phyloP scores from a whole-genome alignment of 805 yeast species.

The Pichia insulana region DNA sequence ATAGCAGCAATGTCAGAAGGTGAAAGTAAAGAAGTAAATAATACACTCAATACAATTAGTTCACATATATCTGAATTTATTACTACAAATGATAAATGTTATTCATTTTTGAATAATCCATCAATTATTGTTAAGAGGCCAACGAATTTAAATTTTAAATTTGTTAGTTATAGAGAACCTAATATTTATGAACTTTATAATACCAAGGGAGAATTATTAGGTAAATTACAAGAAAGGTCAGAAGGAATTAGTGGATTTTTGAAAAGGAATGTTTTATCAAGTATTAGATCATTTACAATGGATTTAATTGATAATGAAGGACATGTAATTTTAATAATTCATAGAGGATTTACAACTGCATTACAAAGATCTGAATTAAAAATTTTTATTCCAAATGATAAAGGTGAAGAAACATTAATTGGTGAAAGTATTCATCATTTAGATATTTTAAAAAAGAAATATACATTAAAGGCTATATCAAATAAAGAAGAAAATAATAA shows the following conservation, averaged over 20 bases:
- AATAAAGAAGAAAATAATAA: constrained; percentile 31
- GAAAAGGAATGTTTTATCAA: constrained; percentile 70
- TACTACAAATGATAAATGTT: neutral
- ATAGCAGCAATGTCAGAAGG: too few relatives aligned
- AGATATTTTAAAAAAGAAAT: constrained; percentile 87
- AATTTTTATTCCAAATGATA: constrained; percentile 15
- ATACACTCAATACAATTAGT: neutral
- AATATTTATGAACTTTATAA: neutral
- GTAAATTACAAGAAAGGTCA: neutral
- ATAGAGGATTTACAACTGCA: constrained; percentile 63
- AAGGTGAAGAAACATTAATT: constrained; percentile 39
- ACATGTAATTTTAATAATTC: constrained; percentile 50
- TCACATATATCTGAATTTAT: neutral
- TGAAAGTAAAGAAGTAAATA: neutral
- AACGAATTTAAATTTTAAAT: neutral
- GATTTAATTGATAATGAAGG: constrained; percentile 60
- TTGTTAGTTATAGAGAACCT: neutral
- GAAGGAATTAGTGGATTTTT: constrained; percentile 28
- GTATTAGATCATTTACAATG: constrained; percentile 76
- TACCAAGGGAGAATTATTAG: neutral
- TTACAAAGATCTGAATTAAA: neutral
- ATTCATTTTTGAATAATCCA: neutral
- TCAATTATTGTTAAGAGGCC: neutral
- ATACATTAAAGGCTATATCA: constrained; percentile 56
- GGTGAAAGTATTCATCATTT: constrained; percentile 87